Evolutionary conservation across 2,329 filamentous ascomycete genomes (phyloP), one percentile per base, ranked within the genome.

Genomic region (Xylaria sp.): DNA sequence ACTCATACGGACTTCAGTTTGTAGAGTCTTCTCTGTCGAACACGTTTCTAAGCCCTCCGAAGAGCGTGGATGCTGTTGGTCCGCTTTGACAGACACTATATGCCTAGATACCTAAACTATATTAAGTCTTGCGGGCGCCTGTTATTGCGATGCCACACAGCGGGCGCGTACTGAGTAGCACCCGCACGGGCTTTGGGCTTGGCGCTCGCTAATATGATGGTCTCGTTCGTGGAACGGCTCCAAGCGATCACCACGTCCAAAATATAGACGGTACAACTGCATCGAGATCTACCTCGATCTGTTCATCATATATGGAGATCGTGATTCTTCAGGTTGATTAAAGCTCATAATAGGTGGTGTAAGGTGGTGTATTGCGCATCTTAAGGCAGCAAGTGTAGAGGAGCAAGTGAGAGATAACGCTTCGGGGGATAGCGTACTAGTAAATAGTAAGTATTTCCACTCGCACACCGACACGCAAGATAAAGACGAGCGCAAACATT

Each of bases 231-330:
- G 12, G 20, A 48, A 48, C 46, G 12, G 12, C 20, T 12, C 12
- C 10, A 49, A 49, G 46, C 46, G 23, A 49, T 49, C 46, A 23
- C 7, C 25, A 36, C 31, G 10, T n/a, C 12, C 18, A 20, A 36
- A 20, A 23, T 7, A 7, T 12, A 18, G 18, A 2, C 9, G 48
- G 48, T 12, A 36, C 52, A 36, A 36, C 31, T 36, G 15, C 18
- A 36, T 55, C 8, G 31, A 55, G 31, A 36, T 20, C 13, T 33
- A 25, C 28, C 28, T 36, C 18, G 33, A 43, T 31, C 18, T 43
- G 9, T 62, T 62, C 20, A 49, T 60, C 57, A 49, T 13, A 41
- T 54, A 25, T 9, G 31, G 31, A 28, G 25, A 62, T 23, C 33
- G 20, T 23, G 2, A 43, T 15, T 12, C 28, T 9, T 31, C 28